phyloP scores from a whole-genome alignment of 306 rosid species.

The Bauhinia variegata region DNA sequence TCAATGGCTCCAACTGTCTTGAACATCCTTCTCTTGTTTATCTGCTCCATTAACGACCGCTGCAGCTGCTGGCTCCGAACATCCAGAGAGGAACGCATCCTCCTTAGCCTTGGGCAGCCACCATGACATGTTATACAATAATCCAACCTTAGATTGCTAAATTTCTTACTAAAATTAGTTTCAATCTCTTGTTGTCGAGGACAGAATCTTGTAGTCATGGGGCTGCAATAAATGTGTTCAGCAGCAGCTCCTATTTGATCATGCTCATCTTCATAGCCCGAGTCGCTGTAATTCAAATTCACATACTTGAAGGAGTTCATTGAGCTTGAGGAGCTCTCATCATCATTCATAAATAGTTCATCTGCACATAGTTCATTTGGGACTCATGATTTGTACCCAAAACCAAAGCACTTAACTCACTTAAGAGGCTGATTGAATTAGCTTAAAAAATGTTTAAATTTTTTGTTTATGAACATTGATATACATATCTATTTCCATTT shows the following conservation, averaged over 20 bases:
- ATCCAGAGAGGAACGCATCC: constrained; percentile 51
- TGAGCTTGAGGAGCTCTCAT: constrained; percentile 61
- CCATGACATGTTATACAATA: constrained; percentile 22
- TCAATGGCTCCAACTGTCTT: constrained; percentile 68
- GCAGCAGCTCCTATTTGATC: constrained; percentile 24
- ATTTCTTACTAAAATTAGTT: constrained; percentile 21
- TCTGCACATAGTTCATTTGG: constrained; percentile 35
- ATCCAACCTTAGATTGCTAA: constrained; percentile 11
- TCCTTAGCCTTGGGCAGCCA: constrained; percentile 25
- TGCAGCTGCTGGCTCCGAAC: constrained; percentile 61
- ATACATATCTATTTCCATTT: too few relatives aligned
- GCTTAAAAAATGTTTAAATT: too few relatives aligned
- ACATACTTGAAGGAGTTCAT: constrained; percentile 61
- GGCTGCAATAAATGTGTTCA: constrained; percentile 34
- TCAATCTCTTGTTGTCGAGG: constrained; percentile 46
- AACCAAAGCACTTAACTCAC: neutral
- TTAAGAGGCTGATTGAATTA: too few relatives aligned
- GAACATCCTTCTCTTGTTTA: constrained; percentile 58
- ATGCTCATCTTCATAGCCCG: constrained; percentile 54
- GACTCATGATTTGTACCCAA: neutral
- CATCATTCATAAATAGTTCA: constrained; percentile 50
- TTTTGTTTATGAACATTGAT: too few relatives aligned
- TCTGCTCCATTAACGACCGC: constrained; percentile 59
- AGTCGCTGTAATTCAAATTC: constrained; percentile 48
- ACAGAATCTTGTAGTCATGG: constrained; percentile 66